Conservation (phyloP, 2,329 filamentous ascomycete species). For the Alternaria infectoria region DNA sequence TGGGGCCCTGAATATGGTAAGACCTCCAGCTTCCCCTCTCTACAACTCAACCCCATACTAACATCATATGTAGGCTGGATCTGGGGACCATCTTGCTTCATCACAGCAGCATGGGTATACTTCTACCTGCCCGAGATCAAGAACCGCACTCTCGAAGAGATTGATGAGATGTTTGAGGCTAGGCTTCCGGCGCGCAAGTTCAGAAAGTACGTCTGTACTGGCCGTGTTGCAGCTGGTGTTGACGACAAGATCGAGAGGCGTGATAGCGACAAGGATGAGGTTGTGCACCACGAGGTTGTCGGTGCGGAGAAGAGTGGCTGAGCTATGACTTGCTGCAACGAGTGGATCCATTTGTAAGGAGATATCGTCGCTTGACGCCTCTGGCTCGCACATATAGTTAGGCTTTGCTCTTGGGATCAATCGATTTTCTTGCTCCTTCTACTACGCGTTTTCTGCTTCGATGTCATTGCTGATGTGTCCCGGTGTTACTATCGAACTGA, state of each 20-base stretch:
- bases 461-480: background rate
- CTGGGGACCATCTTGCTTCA: conserved; percentile 49
- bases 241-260: conserved; percentile 18
- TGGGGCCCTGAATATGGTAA: conserved; percentile 64
- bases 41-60: background rate
- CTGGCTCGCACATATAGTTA: background rate
- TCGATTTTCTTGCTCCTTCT: background rate
- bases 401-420: background rate
- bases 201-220: conserved; percentile 39
- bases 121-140: conserved; percentile 47
- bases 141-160: conserved; percentile 47
- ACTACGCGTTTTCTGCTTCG: background rate
- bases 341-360: background rate
- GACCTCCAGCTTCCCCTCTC: background rate
- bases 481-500: background rate
- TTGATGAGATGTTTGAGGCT: conserved; percentile 45
- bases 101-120: conserved; percentile 40
- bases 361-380: background rate
- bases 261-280: conserved; percentile 27
- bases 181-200: conserved; percentile 38
- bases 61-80: conserved; percentile 32
- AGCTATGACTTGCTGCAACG: background rate
- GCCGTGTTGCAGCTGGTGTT: conserved; percentile 17
- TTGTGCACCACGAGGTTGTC: conserved; percentile 17
- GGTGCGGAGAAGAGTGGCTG: conserved; percentile 6